phyloP scores from a whole-genome alignment of 352 stramenopile genomes.

The Globisporangium takayamanum region DNA sequence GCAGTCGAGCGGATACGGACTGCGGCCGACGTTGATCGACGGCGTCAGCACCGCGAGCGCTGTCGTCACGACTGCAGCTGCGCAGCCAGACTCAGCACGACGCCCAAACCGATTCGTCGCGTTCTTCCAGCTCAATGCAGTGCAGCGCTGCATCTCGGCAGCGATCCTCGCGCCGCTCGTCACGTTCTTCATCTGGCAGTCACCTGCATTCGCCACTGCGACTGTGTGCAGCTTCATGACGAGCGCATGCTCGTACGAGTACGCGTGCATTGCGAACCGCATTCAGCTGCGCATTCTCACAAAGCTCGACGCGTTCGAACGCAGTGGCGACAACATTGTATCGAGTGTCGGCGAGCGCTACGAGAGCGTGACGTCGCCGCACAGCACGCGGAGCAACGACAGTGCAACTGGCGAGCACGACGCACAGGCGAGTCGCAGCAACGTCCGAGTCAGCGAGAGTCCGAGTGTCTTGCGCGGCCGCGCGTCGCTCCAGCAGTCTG shows the following conservation, averaged over 20 bases:
- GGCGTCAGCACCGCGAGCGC: background rate
- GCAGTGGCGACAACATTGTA: background rate
- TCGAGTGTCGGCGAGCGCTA: background rate
- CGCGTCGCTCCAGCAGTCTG: background rate
- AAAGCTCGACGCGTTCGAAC: slow-evolving; percentile 22
- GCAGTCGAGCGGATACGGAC: background rate
- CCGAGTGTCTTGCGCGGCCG: slow-evolving; percentile 1
- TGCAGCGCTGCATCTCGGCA: slow-evolving; percentile 62
- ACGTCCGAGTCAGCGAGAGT: slow-evolving; percentile 1
- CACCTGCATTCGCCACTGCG: slow-evolving; percentile 53
- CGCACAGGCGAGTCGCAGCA: background rate
- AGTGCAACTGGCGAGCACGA: slow-evolving; percentile 7
- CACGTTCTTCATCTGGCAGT: slow-evolving; percentile 73
- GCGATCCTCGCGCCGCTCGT: slow-evolving; percentile 49
- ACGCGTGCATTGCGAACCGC: slow-evolving; percentile 59
- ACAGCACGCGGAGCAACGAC: slow-evolving; percentile 23
- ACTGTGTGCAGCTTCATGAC: slow-evolving; percentile 63
- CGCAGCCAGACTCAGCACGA: background rate
- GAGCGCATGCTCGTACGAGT: slow-evolving; percentile 67
- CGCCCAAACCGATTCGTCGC: background rate
- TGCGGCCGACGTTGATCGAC: background rate
- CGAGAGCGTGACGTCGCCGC: slow-evolving; percentile 24
- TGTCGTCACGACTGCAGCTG: background rate
- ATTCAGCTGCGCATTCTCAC: slow-evolving; percentile 49
- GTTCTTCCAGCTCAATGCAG: slow-evolving; percentile 36